Conservation (phyloP, 805 yeast species). For the Spencermartinsiella europaea region DNA sequence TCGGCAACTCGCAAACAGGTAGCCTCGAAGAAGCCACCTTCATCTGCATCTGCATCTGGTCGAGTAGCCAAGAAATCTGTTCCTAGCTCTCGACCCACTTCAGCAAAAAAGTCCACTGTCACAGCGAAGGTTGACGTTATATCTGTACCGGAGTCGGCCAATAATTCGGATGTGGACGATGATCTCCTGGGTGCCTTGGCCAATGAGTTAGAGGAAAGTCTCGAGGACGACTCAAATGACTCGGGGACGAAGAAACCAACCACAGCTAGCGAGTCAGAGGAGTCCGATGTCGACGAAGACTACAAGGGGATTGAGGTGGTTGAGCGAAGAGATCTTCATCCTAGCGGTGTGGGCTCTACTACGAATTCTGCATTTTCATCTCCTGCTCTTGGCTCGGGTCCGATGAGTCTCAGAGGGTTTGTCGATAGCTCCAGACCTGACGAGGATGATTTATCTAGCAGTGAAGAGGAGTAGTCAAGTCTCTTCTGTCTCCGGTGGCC, state of each 20-base stretch:
- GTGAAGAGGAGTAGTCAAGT: slow-evolving; percentile 24
- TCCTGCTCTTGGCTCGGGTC: slow-evolving; percentile 12
- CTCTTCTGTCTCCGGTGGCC: slow-evolving; percentile 37
- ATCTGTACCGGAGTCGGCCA: background rate
- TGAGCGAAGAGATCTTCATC: slow-evolving; percentile 3
- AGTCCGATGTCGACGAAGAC: slow-evolving; percentile 12
- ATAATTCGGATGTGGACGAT: slow-evolving; percentile 26
- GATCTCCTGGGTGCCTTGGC: slow-evolving; percentile 29
- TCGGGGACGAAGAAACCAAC: background rate
- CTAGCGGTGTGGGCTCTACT: background rate
- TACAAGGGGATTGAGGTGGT: slow-evolving; percentile 4
- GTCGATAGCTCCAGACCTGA: slow-evolving; percentile 14
- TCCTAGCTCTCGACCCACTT: background rate
- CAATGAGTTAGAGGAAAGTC: slow-evolving; percentile 27
- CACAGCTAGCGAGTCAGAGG: background rate
- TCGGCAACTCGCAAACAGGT: background rate
- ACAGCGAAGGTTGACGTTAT: background rate
- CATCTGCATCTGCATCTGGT: too few species aligned
- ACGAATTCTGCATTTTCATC: slow-evolving; percentile 7
- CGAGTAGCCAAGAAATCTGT: background rate
- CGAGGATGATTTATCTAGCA: slow-evolving; percentile 21
- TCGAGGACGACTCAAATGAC: slow-evolving; percentile 19
- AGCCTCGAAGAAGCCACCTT: background rate
- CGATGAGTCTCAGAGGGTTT: slow-evolving; percentile 19
- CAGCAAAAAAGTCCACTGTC: background rate